A percentile compares a stretch with the other conserved stretches of the same genome.
Evolutionary conservation across 2,329 filamentous ascomycete genomes (phyloP).

Genomic region (Diplodia seriata): DNA sequence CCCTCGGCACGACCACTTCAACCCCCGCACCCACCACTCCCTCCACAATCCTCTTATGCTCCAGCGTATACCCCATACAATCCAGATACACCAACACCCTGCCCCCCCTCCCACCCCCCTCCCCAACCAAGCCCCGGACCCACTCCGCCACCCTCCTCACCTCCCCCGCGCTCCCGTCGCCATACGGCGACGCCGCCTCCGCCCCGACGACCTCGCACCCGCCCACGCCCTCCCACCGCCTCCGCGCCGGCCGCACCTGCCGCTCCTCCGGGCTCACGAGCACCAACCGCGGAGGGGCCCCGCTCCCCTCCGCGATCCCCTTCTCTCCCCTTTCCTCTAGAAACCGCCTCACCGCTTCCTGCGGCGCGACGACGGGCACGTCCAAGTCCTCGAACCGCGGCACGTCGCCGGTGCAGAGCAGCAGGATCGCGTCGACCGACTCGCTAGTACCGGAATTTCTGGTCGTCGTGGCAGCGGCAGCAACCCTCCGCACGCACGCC

Average conservation of each 20-base stretch:
- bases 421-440: neutral
- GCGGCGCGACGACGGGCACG: neutral
- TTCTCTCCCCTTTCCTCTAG: neutral
- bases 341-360: conserved; percentile 8
- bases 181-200: conserved; percentile 6
- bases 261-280: conserved; percentile 6
- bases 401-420: conserved; percentile 13
- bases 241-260: conserved; percentile 4
- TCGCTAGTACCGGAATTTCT: neutral
- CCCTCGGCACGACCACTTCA: conserved; percentile 14
- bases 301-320: neutral
- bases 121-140: neutral
- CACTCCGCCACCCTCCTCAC: conserved; percentile 8
- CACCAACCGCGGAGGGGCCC: neutral
- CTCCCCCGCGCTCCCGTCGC: neutral
- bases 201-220: neutral
- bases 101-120: neutral
- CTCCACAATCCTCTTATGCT: conserved; percentile 17
- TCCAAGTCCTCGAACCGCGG: neutral
- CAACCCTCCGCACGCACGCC: neutral
- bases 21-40: neutral
- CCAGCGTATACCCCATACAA: conserved; percentile 23
- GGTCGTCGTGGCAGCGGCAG: neutral
- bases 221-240: conserved; percentile 1
- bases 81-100: conserved; percentile 15